Evolutionary conservation across 306 rosid genomes (phyloP), one percentile per base, ranked within the genome.

Genomic region (Dalbergia cultrata): DNA sequence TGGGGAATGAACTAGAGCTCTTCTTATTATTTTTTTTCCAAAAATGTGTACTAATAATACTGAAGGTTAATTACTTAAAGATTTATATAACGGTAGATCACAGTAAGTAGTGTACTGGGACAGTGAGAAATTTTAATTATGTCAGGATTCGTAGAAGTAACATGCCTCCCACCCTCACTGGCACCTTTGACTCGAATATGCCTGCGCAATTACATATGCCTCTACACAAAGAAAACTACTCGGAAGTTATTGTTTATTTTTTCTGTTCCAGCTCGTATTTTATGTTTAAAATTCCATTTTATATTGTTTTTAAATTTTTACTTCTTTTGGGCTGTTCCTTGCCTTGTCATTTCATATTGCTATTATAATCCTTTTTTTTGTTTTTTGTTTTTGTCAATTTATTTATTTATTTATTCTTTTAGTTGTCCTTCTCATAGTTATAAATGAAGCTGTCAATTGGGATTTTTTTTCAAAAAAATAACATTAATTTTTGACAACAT

Each of bases 341-440:
- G 11, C 56, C 21, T 41, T 37, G 75, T 67, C 22, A 66, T 19
- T 26, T 26, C 31, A 26, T 1, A 26, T 26, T 26, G 31, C 31
- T 26, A 26, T 26, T 26, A 26, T 26, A 26, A 26, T n/a, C 31
- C 31, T 26, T 26, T 26, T 26, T 26, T 26, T 26, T 26, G 1
- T 21, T 0, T 21, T 21, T 1, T 26, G 31, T 26, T 26, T 26
- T 26, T 26, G 31, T 26, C 31, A 26, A 26, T 26, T 26, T 75
- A 52, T 26, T 43, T 74, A 52, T 26, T 43, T 74, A 16, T n/a
- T 73, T 47, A 45, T 58, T 83, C 80, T 45, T 22, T 11, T 67
- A 17, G 65, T 19, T 21, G 12, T 41, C 79, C 74, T 57, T 43
- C 31, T 60, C 14, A 0, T 79, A 26, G 31, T 26, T 26, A 26